Base-by-base conservation (phyloP, 306 rosid species). In the Rosa lucieae region DNA sequence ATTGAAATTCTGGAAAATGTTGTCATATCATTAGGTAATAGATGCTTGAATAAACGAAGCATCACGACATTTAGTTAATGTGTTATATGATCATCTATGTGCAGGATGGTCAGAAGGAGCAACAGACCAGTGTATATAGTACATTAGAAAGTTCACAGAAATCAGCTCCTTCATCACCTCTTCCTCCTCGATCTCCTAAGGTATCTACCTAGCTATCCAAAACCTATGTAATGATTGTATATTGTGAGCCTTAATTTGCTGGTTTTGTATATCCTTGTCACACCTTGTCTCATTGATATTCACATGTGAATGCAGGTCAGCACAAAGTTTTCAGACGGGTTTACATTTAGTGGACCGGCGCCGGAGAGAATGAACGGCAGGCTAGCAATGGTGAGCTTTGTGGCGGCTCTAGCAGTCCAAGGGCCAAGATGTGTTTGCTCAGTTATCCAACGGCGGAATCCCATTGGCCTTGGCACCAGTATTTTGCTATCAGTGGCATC, bases 341-440 rank as follows among this genome's bases (percentile, higher is more conserved):
- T 90, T 13, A 93, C 93, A 0, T 88, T 87, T 75, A 81, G 90
- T 55, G 97, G 94, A 6, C 88, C 92, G 1, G 94, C 87, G 39
- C 93, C 92, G 4, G 94, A 90, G 78, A 90, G 94, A 66, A 92
- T 92, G 74, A 90, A 90, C 55, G 90, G 93, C 18, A 79, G 93
- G 67, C 73, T 90, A 18, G 94, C 94, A 8, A 92, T 90, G 92
- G 80, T 87, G 20, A 94, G 90, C 0, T 92, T 92, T 53, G 92
- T 88, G 1, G 79, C 90, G 0, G 97, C 97, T 15, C 23, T 90
- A 5, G 93, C 79, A 35, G 86, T 85, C 61, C 0, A 92, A 79
- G 6, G 91, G 94, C 0, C 82, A 92, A 72, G 91, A 86, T 59
- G 79, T 92, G 39, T 73, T 78, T 5, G 79, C 86, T 1, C 94